Percentiles rank a stretch among this genome's conserved stretches.
phyloP scores from a whole-genome alignment of 768 basidiomycete species.

The Hericium rajendrae region DNA sequence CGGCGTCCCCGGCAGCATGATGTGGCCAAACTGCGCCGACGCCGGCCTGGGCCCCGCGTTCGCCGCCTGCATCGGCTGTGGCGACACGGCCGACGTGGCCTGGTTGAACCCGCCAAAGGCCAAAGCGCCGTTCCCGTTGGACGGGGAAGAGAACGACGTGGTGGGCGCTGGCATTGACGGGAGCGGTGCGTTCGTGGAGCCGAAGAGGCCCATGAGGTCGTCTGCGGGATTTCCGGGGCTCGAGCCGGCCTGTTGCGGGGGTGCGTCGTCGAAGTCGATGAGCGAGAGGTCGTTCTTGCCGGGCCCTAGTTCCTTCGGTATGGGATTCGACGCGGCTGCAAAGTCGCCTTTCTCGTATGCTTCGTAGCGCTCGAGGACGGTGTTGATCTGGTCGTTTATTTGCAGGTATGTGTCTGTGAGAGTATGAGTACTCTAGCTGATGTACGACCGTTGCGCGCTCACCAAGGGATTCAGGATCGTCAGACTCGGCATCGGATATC shows the following conservation, averaged over 20 bases:
- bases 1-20: constrained; percentile 13
- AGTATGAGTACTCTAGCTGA: neutral
- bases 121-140: constrained; percentile 2
- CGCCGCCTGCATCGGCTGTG: constrained; percentile 4
- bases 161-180: neutral
- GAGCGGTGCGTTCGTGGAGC: constrained; percentile 13
- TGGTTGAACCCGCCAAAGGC: neutral
- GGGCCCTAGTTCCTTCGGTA: constrained; percentile 50
- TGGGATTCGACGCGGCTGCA: constrained; percentile 51
- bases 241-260: constrained; percentile 12
- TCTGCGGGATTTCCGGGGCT: constrained; percentile 25
- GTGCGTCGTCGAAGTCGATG: constrained; percentile 68
- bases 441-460: constrained; percentile 15
- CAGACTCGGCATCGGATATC: constrained; percentile 87
- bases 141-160: neutral
- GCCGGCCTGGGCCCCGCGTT: neutral
- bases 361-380: constrained; percentile 81
- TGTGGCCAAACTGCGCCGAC: constrained; percentile 9
- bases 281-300: constrained; percentile 37
- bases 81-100: neutral
- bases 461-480: constrained; percentile 89
- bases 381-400: constrained; percentile 98
- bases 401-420: constrained; percentile 84
- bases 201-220: constrained; percentile 60
- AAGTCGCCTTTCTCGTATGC: constrained; percentile 92